Base-by-base conservation (phyloP, 2,329 filamentous ascomycete species). In the Seiridium unicorne region DNA sequence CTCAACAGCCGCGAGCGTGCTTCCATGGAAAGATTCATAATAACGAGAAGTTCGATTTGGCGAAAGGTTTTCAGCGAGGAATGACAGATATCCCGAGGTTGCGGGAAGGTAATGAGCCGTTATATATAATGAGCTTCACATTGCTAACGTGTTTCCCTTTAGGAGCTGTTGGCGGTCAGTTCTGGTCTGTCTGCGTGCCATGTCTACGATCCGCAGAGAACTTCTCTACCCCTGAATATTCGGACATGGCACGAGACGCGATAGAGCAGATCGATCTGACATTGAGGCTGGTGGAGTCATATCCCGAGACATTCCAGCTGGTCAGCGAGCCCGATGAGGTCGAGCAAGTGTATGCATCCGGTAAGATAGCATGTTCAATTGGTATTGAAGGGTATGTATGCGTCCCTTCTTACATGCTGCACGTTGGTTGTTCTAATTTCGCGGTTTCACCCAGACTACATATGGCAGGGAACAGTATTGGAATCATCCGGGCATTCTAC, bases 281-380 rank as follows among this genome's bases (percentile, higher is more conserved):
- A 3, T 61, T 64, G 18, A 63, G 68, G 8, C 60, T 70, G 0
- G 62, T 70, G 0, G 68, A 68, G 42, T 63, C 61, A 0, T 68
- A 71, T 31, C 67, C 68, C 0, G 61, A 68, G 36, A 65, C 61
- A 1, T 66, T 71, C 11, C 51, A 66, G 10, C 49, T 72, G 5
- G 64, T 71, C 5, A 63, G 59, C 11, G 66, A 63, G 9, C 69
- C 73, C 1, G 64, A 65, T 4, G 68, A 71, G 31, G 69, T 74
- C 1, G 66, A 67, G 38, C 34, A 54, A 3, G 63, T 70, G 3
- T 75, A 72, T 9, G 60, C 62, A n/a, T 59, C 62, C 0, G 71
- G 71, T 3, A 70, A 64, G 48, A 72, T 75, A 11, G 72, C 73
- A 4, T 73, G 72, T 51, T 71, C 69, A 1, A 74, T 76, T 46